These are phyloP conservation scores for Colletotrichum sublineola DNA, from an alignment of 2,329 filamentous ascomycete genomes.

Conservation along the genomic window DNA sequence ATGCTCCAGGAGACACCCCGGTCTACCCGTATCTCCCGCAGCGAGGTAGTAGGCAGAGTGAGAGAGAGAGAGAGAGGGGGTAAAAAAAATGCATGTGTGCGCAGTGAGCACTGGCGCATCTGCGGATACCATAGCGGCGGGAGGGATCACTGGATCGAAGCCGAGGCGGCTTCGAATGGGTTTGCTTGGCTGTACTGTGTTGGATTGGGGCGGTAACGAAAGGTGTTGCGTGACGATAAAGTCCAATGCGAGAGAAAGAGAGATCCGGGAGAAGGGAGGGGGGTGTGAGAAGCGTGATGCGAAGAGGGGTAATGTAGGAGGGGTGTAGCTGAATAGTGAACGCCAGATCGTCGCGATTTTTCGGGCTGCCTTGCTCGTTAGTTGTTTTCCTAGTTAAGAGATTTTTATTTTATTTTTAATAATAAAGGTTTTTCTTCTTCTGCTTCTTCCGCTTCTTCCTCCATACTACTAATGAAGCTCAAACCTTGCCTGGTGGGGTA, in stretches of 20 bases:
- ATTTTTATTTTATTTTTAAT: no score
- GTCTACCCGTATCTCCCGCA: constrained; percentile 32
- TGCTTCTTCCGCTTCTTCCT: not conserved
- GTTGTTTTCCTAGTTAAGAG: not conserved
- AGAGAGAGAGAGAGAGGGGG: not conserved
- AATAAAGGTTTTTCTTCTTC: not conserved
- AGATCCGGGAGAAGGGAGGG: not conserved
- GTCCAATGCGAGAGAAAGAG: constrained; percentile 2
- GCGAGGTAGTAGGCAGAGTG: not conserved
- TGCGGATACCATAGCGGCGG: constrained; percentile 30
- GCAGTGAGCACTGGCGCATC: constrained; percentile 22
- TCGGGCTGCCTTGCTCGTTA: constrained; percentile 1
- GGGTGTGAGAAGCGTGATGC: constrained; percentile 13
- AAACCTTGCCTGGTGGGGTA: not conserved
- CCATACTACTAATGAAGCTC: not conserved
- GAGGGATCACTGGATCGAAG: constrained; percentile 15
- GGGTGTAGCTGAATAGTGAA: constrained; percentile 12
- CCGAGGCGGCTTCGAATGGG: constrained; percentile 24
- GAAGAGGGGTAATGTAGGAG: constrained; percentile 19
- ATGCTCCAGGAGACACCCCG: constrained; percentile 40
- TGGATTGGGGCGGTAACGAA: constrained; percentile 21
- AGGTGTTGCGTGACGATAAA: constrained; percentile 8
- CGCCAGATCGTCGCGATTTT: constrained; percentile 24
- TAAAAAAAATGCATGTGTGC: constrained; percentile 11
- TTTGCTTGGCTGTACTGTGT: constrained; percentile 35